Evolutionary conservation across 768 basidiomycete species (phyloP).

Genomic region (Harrya chromipes): DNA sequence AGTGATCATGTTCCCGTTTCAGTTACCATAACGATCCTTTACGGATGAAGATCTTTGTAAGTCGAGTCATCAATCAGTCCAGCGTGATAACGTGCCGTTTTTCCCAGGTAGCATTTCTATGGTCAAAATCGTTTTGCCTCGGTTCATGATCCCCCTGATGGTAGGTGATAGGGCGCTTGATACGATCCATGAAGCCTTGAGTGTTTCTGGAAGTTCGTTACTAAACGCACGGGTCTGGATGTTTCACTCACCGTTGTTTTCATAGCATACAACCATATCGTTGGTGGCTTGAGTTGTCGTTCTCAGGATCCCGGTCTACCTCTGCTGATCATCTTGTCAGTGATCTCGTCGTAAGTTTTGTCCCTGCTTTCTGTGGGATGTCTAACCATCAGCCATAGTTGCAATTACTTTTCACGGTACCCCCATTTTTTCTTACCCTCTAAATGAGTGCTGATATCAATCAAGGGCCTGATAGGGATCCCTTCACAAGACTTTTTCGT

Average conservation of each 20-base stretch:
- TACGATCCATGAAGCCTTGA: conserved; percentile 15
- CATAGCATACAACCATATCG: conserved; percentile 8
- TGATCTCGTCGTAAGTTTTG: conserved; percentile 5
- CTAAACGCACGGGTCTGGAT: neutral
- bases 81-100: neutral
- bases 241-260: neutral
- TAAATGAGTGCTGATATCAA: neutral
- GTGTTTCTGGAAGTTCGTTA: conserved; percentile 9
- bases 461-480: conserved; percentile 1
- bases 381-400: conserved; percentile 1
- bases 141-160: neutral
- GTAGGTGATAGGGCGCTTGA: conserved; percentile 2
- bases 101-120: conserved; percentile 10
- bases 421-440: neutral
- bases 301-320: too few species aligned
- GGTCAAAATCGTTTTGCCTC: neutral
- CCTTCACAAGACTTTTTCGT: conserved; percentile 11
- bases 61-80: neutral
- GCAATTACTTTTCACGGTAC: conserved; percentile 5
- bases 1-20: too few species aligned
- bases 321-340: neutral
- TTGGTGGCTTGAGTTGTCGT: conserved; percentile 8
- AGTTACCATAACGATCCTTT: conserved; percentile 8
- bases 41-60: conserved; percentile 10
- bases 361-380: neutral